Conservation (phyloP, 2,329 filamentous ascomycete genomes). For the Metarhizium anisopliae region DNA sequence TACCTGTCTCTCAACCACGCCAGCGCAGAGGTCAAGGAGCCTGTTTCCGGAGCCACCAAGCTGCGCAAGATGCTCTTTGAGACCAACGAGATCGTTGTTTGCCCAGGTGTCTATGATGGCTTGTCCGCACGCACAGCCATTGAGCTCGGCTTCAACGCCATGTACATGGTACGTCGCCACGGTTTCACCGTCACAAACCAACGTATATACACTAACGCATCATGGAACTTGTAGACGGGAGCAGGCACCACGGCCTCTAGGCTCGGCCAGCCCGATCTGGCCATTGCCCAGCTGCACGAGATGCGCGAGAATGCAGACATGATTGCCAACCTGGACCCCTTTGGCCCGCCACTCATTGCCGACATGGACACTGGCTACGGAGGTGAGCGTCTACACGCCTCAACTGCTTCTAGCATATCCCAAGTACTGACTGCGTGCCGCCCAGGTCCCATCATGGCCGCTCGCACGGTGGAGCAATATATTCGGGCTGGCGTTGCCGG, state of each 20-base stretch:
- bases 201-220: not conserved
- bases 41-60: slow-evolving; percentile 20
- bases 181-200: no score
- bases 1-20: slow-evolving; percentile 8
- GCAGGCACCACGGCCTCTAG: slow-evolving; percentile 53
- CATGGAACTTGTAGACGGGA: slow-evolving; percentile 39
- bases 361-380: slow-evolving; percentile 53
- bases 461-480: slow-evolving; percentile 43
- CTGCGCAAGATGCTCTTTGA: slow-evolving; percentile 32
- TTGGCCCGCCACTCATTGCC: slow-evolving; percentile 49
- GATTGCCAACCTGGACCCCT: slow-evolving; percentile 50
- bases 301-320: slow-evolving; percentile 55
- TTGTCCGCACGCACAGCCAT: slow-evolving; percentile 56
- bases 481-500: slow-evolving; percentile 47
- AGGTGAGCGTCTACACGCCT: slow-evolving; percentile 19
- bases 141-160: slow-evolving; percentile 48
- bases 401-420: not conserved
- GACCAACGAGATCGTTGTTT: slow-evolving; percentile 39
- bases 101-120: slow-evolving; percentile 61
- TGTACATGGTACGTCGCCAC: slow-evolving; percentile 52
- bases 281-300: slow-evolving; percentile 51
- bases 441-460: slow-evolving; percentile 40
- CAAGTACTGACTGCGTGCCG: not conserved
- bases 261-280: slow-evolving; percentile 55
- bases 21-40: slow-evolving; percentile 6